phyloP scores from a whole-genome alignment of 1,284 basidiomycete species.

The Heterobasidion annosum region DNA sequence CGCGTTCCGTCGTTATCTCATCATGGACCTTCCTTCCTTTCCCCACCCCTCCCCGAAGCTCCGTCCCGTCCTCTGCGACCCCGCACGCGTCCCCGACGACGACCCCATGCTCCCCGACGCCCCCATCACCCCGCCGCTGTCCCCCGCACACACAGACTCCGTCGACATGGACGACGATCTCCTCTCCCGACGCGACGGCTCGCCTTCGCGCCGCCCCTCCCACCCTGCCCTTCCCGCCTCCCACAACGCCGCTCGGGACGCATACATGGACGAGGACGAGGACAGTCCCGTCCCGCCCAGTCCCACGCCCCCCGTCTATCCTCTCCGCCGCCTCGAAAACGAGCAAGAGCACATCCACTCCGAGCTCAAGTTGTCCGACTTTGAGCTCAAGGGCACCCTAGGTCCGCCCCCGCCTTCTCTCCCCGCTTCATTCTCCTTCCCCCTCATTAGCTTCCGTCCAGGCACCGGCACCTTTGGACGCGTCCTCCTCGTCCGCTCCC shows the following conservation, averaged over 20 bases:
- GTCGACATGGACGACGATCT: constrained; percentile 15
- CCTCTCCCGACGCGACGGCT: constrained; percentile 14
- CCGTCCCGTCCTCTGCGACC: constrained; percentile 16
- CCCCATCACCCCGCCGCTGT: constrained; percentile 30
- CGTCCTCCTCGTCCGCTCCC: constrained; percentile 77
- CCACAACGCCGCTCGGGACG: constrained; percentile 5
- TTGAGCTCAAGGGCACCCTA: constrained; percentile 71
- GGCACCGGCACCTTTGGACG: constrained; percentile 93
- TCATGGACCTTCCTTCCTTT: constrained; percentile 8
- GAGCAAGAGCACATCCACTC: constrained; percentile 56
- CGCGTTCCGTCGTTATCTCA: not conserved
- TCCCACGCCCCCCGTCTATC: constrained; percentile 26
- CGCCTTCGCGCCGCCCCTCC: not conserved
- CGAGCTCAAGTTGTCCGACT: constrained; percentile 59
- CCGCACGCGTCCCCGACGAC: constrained; percentile 18
- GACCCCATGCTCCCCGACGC: constrained; percentile 24
- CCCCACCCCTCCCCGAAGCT: constrained; percentile 21
- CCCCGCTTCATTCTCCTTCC: constrained; percentile 4
- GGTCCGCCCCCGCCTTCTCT: constrained; percentile 28
- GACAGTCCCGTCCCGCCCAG: constrained; percentile 4
- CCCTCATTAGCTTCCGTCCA: constrained; percentile 17
- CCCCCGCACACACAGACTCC: constrained; percentile 23
- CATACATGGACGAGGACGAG: constrained; percentile 9
- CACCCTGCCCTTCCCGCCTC: constrained; percentile 4
- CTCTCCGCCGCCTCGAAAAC: constrained; percentile 56